Evolutionary conservation across 2,329 filamentous ascomycete species (phyloP), one percentile per base, ranked within the genome.

Genomic region (Epicoccum sorghinum): DNA sequence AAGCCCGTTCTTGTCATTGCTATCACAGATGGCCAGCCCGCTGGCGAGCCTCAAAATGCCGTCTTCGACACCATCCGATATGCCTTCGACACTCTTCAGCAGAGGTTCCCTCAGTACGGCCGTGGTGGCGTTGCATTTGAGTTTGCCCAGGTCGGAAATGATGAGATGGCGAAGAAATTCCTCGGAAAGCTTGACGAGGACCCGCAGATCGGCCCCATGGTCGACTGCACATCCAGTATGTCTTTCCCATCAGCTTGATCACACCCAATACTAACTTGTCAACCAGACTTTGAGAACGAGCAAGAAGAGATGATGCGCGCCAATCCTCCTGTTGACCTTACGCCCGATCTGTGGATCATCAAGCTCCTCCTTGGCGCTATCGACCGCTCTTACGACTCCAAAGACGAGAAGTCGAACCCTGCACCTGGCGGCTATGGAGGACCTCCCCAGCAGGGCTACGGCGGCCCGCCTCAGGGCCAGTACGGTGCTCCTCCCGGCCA

Each of bases 161-260:
- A 89, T 64, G 77, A 82, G 67, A 82, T 82, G 60, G 86, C 86
- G 2, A 82, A 83, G 49, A 82, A 86, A 57, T 89, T 88, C 78
- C 76, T 89, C 42, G 73, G 78, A 43, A 83, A 83, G 64, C 79
- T 89, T n/a, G 86, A 89, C 62, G 81, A 83, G 57, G 85, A 89
- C 55, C 84, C 85, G 10, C 71, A 73, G 22, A 82, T 89, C 64
- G 86, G 86, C 42, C 72, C 78, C 13, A 74, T 88, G 70, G 82
- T 89, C 52, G 86, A 89, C 71, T 89, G 86, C 76, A 89, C 86
- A 51, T 88, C 86, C 22, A 88, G 85, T 87, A 80, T 71, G 83
- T 55, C 37, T 39, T 4, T 7, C 32, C 1, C 5, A 10, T 6
- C 14, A 22, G 8, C 22, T 7, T 14, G 3, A 4, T 9, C 4